phyloP scores from a whole-genome alignment of 2,329 filamentous ascomycete genomes.

The Trichophyton benhamiae region DNA sequence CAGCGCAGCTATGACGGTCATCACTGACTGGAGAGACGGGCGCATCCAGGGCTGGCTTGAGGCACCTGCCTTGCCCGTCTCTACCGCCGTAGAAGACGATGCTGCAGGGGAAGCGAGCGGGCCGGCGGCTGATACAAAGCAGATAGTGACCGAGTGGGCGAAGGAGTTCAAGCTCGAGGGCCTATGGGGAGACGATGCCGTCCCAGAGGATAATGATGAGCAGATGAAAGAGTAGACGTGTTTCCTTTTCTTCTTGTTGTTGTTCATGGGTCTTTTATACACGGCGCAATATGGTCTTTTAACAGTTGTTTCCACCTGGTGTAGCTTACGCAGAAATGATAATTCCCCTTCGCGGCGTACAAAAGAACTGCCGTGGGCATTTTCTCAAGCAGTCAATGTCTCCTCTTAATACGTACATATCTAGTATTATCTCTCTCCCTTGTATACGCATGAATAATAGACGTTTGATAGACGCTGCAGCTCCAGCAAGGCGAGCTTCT shows the following conservation, averaged over 20 bases:
- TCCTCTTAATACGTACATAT: neutral
- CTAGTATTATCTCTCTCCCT: neutral
- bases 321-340: neutral
- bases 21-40: constrained; percentile 94
- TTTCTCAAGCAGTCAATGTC: neutral
- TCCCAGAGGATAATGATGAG: constrained; percentile 26
- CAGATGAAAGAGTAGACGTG: constrained; percentile 30
- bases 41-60: constrained; percentile 88
- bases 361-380: neutral
- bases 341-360: neutral
- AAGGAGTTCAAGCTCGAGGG: constrained; percentile 92
- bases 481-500: no score
- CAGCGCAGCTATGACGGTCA: constrained; percentile 79
- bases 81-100: constrained; percentile 26
- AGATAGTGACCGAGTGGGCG: constrained; percentile 86
- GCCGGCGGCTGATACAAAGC: constrained; percentile 53
- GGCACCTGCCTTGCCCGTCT: constrained; percentile 53
- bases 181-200: constrained; percentile 59
- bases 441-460: no score
- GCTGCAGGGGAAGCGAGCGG: neutral
- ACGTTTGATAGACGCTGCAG: no score
- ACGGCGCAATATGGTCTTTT: no score
- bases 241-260: neutral
- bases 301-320: neutral
- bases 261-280: no score